Percentiles rank a stretch among this genome's conserved stretches.
Evolutionary conservation across 2,329 filamentous ascomycete genomes (phyloP).

Genomic region (Lasiodiplodia citricola): DNA sequence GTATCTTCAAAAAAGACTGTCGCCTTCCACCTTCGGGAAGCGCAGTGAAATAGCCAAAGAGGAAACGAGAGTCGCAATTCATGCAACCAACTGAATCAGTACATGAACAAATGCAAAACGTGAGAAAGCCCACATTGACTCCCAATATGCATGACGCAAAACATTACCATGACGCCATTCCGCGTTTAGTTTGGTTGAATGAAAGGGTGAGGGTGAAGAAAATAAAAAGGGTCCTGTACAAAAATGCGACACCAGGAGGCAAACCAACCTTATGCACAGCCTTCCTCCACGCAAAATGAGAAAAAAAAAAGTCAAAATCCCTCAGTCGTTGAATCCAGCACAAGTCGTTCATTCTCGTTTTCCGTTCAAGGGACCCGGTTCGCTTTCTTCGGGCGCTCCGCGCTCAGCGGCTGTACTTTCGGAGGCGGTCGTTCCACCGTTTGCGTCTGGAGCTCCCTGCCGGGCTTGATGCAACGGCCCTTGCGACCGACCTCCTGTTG

Average conservation of each 20-base stretch:
- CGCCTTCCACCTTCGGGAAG: neutral
- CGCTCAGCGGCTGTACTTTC: neutral
- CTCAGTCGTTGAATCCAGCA: neutral
- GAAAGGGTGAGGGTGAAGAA: neutral
- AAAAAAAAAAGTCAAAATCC: neutral
- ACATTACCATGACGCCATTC: slow-evolving; percentile 10
- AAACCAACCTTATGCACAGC: slow-evolving; percentile 6
- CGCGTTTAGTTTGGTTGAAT: neutral
- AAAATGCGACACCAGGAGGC: neutral
- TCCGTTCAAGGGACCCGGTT: neutral
- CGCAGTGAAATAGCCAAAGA: neutral
- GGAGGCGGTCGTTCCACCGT: neutral
- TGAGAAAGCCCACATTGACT: neutral
- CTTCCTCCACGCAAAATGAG: neutral
- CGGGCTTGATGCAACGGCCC: slow-evolving; percentile 43
- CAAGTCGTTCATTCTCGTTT: slow-evolving; percentile 2
- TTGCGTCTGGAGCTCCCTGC: slow-evolving; percentile 13
- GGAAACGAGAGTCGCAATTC: neutral
- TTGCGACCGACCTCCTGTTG: slow-evolving; percentile 45
- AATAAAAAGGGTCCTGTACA: neutral
- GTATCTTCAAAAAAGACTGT: slow-evolving; percentile 17
- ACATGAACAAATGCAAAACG: neutral
- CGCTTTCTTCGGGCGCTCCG: neutral
- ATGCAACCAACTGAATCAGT: neutral
- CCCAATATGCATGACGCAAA: slow-evolving; percentile 9